A percentile compares a stretch with the other conserved stretches of the same genome.
phyloP scores from a whole-genome alignment of 805 yeast genomes.

The Pichia sporocuriosa region DNA sequence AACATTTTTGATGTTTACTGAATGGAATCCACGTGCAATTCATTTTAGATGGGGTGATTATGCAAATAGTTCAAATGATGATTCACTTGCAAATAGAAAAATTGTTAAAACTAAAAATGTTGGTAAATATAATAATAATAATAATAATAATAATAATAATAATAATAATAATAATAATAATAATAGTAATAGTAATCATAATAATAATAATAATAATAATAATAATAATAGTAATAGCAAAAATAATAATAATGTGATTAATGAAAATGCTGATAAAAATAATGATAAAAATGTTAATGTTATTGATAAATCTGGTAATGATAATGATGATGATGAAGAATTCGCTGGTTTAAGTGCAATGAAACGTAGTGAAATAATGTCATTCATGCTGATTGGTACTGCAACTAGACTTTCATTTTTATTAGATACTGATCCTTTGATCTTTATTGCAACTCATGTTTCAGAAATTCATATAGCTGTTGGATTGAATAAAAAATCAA shows the following conservation, averaged over 20 bases:
- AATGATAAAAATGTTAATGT: too few species aligned
- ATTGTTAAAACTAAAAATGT: conserved; percentile 12
- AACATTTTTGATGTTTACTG: conserved; percentile 79
- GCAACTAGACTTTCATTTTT: conserved; percentile 82
- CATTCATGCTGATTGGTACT: conserved; percentile 89
- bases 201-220: not conserved
- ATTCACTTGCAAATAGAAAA: conserved; percentile 11
- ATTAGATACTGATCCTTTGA: conserved; percentile 63
- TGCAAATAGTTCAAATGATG: conserved; percentile 55
- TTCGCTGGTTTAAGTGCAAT: conserved; percentile 77
- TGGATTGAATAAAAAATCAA: conserved; percentile 72
- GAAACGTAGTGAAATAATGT: conserved; percentile 81
- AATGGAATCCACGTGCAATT: conserved; percentile 94
- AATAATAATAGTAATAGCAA: not conserved
- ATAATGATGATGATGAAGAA: conserved; percentile 44
- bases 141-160: not conserved
- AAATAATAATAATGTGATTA: not conserved
- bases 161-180: not conserved
- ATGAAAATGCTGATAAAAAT: conserved; percentile 15
- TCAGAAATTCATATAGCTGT: conserved; percentile 79
- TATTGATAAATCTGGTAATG: too few species aligned
- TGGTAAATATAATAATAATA: not conserved
- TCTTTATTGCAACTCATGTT: conserved; percentile 77
- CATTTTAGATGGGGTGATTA: conserved; percentile 85
- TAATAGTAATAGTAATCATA: not conserved